phyloP scores from a whole-genome alignment of 2,329 filamentous ascomycete genomes.

The Xylaria digitata region DNA sequence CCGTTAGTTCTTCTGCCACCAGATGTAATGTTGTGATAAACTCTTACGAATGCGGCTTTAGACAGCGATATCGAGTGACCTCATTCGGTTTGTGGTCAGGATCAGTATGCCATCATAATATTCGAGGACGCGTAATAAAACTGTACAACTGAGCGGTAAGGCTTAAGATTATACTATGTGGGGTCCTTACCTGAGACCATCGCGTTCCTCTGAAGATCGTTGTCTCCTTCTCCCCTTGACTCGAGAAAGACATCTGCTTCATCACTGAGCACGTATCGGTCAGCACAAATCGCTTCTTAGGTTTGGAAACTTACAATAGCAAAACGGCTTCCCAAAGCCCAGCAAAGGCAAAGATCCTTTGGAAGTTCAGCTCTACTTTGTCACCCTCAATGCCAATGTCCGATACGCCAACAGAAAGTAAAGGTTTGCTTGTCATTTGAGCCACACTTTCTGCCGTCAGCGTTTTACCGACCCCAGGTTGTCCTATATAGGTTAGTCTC shows the following conservation, averaged over 20 bases:
- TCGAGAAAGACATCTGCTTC: constrained; percentile 30
- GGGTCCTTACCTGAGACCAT: constrained; percentile 24
- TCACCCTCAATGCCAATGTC: constrained; percentile 29
- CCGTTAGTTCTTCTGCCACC: background rate
- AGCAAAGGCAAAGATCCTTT: constrained; percentile 22
- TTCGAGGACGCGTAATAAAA: constrained; percentile 27
- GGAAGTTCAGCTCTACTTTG: constrained; percentile 19
- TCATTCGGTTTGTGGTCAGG: constrained; percentile 29
- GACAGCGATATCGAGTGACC: constrained; percentile 22
- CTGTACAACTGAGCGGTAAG: constrained; percentile 7
- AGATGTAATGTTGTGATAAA: background rate
- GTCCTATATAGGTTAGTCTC: constrained; percentile 18
- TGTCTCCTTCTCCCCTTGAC: constrained; percentile 21
- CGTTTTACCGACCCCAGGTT: constrained; percentile 26
- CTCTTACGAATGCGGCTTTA: constrained; percentile 29
- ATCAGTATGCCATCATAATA: constrained; percentile 30
- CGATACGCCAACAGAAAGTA: constrained; percentile 23
- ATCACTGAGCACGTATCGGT: background rate
- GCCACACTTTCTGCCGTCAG: constrained; percentile 27
- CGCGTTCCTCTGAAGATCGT: constrained; percentile 26
- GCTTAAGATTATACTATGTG: background rate
- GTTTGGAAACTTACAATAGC: constrained; percentile 14
- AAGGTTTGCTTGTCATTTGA: constrained; percentile 24
- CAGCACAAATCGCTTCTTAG: background rate
- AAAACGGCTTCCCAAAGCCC: constrained; percentile 29